Conservation (phyloP, 1,284 basidiomycete genomes). For the Naganishia sp. region DNA sequence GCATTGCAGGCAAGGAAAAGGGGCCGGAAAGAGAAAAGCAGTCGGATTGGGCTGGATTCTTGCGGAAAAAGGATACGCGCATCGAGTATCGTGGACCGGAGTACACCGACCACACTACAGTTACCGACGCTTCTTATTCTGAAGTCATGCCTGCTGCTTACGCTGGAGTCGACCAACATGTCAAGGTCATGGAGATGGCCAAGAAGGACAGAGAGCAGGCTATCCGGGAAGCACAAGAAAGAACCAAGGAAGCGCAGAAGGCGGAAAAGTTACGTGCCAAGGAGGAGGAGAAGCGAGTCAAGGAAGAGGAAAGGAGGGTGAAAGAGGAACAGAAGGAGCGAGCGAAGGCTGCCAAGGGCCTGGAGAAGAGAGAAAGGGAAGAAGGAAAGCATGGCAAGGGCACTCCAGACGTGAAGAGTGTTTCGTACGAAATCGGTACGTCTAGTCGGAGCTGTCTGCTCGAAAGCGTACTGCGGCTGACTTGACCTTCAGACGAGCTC, state of each 20-base stretch:
- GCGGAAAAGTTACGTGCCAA: conserved; percentile 12
- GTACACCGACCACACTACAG: conserved; percentile 13
- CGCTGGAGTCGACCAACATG: conserved; percentile 10
- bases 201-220: conserved; percentile 31
- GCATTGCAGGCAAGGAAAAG: conserved; percentile 22
- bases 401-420: conserved; percentile 21
- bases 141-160: conserved; percentile 13
- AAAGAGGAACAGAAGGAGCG: conserved; percentile 15
- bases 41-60: conserved; percentile 24
- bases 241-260: conserved; percentile 24
- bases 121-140: conserved; percentile 17
- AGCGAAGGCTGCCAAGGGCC: conserved; percentile 21
- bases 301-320: conserved; percentile 3
- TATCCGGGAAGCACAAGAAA: conserved; percentile 26
- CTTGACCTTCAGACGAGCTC: conserved; percentile 24
- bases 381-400: conserved; percentile 28
- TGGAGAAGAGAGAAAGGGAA: not conserved
- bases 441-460: not conserved
- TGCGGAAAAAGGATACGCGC: conserved; percentile 13
- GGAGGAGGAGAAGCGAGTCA: conserved; percentile 14
- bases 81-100: conserved; percentile 27
- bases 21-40: conserved; percentile 11
- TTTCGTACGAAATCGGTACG: conserved; percentile 29
- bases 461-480: not conserved
- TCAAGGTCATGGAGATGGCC: conserved; percentile 21